Evolutionary conservation across 257 asterid genomes (phyloP).

Genomic region (Buddleja alternifolia): DNA sequence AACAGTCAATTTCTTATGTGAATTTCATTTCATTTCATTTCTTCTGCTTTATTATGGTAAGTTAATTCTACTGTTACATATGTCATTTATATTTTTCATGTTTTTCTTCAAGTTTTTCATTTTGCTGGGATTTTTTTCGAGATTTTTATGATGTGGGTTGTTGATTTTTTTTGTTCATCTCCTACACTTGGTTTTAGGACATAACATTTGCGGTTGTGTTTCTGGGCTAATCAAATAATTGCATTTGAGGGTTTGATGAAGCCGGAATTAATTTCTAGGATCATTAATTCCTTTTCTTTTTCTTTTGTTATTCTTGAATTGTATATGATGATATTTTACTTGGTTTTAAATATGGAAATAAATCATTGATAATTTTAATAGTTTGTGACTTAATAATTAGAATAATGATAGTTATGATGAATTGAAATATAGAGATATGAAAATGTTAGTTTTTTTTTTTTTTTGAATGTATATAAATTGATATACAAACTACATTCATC

Average conservation of each 20-base stretch:
- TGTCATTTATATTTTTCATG: background rate
- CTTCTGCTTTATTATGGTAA: slow-evolving; percentile 6
- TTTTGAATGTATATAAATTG: too few species aligned
- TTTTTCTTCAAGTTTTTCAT: slow-evolving; percentile 7
- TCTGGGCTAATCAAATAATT: background rate
- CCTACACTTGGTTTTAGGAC: slow-evolving; percentile 1
- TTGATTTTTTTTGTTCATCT: background rate
- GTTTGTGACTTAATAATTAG: too few species aligned
- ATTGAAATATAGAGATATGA: too few species aligned
- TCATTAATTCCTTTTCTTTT: background rate
- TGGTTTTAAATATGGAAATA: background rate
- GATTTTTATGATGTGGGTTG: background rate
- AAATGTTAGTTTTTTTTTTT: too few species aligned
- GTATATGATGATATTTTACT: background rate
- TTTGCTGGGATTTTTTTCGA: background rate
- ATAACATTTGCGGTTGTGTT: background rate
- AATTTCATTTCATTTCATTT: background rate
- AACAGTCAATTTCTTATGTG: slow-evolving; percentile 6
- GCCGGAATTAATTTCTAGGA: background rate
- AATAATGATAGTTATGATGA: too few species aligned
- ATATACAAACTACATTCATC: too few species aligned
- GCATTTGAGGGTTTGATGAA: background rate
- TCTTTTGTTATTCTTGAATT: background rate
- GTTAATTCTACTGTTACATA: background rate
- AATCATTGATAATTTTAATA: too few species aligned